A percentile compares a stretch with the other conserved stretches of the same genome.
Evolutionary conservation across 2,329 filamentous ascomycete genomes (phyloP).

Genomic region (Exophiala bonariae): DNA sequence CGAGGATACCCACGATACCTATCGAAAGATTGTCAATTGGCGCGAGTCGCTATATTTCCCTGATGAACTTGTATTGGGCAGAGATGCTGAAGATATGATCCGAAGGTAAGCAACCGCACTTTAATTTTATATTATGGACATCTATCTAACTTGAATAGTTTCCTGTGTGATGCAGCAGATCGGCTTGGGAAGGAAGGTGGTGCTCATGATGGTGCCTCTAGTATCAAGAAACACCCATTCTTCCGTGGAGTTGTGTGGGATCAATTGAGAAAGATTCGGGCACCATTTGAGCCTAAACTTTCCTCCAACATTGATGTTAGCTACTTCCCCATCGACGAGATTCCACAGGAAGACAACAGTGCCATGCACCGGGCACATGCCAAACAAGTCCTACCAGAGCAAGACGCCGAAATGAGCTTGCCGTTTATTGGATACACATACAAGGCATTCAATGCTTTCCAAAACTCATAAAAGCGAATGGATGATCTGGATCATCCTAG

Average conservation of each 20-base stretch:
- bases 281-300: constrained; percentile 92
- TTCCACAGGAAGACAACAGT: constrained; percentile 92
- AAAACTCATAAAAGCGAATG: constrained; percentile 30
- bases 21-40: constrained; percentile 99
- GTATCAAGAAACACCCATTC: constrained; percentile 93
- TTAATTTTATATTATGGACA: constrained; percentile 7
- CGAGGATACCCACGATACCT: constrained; percentile 95
- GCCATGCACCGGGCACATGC: constrained; percentile 84
- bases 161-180: constrained; percentile 92
- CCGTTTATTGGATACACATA: constrained; percentile 97
- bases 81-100: constrained; percentile 88
- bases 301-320: constrained; percentile 93
- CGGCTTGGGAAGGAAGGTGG: constrained; percentile 72
- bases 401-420: constrained; percentile 90
- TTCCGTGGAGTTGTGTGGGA: constrained; percentile 98
- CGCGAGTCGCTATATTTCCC: constrained; percentile 93
- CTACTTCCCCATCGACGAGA: constrained; percentile 98
- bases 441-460: constrained; percentile 84
- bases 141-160: constrained; percentile 58
- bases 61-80: constrained; percentile 84
- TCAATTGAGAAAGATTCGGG: constrained; percentile 84
- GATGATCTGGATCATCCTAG: too few species aligned
- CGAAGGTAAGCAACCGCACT: constrained; percentile 64
- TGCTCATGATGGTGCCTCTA: constrained; percentile 70
- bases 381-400: constrained; percentile 69